Conservation (phyloP, 140 eudicot genomes). For the Bidens hawaiensis region DNA sequence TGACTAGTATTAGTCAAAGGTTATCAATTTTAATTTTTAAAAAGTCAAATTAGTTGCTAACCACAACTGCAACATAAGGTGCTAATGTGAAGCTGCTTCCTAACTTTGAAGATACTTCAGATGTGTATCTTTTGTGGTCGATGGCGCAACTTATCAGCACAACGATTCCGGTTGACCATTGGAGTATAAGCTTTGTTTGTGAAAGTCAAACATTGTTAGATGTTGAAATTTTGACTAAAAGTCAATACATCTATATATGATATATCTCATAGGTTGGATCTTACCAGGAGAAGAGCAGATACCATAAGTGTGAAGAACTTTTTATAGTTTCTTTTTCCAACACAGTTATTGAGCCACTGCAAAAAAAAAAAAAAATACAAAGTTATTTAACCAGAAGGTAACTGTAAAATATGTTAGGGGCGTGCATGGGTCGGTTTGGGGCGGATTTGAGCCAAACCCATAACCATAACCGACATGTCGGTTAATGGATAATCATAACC, state of each 20-base stretch:
- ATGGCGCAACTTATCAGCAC: conserved; percentile 67
- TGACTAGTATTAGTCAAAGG: not conserved
- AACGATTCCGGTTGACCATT: conserved; percentile 95
- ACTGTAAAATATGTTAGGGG: too few relatives aligned
- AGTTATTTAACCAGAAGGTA: not conserved
- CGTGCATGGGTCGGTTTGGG: too few relatives aligned
- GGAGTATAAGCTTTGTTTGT: conserved; percentile 87
- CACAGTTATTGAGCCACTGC: conserved; percentile 96
- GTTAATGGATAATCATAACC: too few relatives aligned
- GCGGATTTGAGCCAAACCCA: too few relatives aligned
- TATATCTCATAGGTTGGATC: conserved; percentile 23
- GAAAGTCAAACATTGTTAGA: conserved; percentile 50
- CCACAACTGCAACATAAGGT: conserved; percentile 89
- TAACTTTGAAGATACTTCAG: conserved; percentile 63
- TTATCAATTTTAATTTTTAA: not conserved
- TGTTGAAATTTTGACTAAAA: conserved; percentile 21
- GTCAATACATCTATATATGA: conserved; percentile 14
- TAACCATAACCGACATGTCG: too few relatives aligned
- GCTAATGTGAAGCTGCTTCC: conserved; percentile 94
- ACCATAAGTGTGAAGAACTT: conserved; percentile 89
- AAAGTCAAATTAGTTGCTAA: conserved; percentile 28
- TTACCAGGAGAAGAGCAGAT: conserved; percentile 88
- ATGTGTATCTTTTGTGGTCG: conserved; percentile 50
- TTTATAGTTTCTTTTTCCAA: conserved; percentile 80
- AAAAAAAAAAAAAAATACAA: conserved; percentile 18